These are phyloP conservation scores for Saccharomyces mikatae DNA, from an alignment of 805 yeast genomes.

Conservation along the genomic window DNA sequence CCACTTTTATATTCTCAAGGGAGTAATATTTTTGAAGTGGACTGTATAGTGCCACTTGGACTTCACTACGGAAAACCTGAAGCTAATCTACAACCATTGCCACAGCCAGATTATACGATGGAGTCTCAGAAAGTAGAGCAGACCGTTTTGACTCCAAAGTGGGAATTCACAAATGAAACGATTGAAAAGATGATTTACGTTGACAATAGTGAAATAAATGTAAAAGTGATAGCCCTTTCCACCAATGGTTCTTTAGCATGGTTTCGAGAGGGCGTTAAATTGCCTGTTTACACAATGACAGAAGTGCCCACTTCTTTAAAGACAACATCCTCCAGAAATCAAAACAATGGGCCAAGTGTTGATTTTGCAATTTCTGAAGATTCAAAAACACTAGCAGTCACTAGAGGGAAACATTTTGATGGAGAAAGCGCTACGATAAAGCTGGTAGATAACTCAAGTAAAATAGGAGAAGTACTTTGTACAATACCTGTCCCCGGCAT, in stretches of 20 bases:
- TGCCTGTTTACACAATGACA: slow-evolving; percentile 19
- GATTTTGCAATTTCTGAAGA: slow-evolving; percentile 22
- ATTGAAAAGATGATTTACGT: slow-evolving; percentile 17
- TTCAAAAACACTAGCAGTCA: slow-evolving; percentile 13
- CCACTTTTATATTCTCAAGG: slow-evolving; percentile 23
- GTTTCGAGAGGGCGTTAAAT: slow-evolving; percentile 22
- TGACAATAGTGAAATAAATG: slow-evolving; percentile 23
- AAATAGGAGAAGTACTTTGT: slow-evolving; percentile 18
- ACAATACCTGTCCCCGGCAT: slow-evolving; percentile 14
- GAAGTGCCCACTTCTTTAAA: slow-evolving; percentile 13
- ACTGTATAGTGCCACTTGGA: slow-evolving; percentile 25
- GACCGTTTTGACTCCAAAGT: slow-evolving; percentile 10
- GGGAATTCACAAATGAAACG: slow-evolving; percentile 24
- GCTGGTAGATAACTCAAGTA: slow-evolving; percentile 18
- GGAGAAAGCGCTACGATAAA: slow-evolving; percentile 12
- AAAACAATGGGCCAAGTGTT: background rate
- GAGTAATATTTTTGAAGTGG: slow-evolving; percentile 23
- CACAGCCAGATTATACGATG: slow-evolving; percentile 60
- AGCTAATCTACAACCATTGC: background rate
- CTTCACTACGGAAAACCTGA: slow-evolving; percentile 4
- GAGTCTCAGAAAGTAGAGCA: slow-evolving; percentile 44
- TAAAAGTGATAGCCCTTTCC: slow-evolving; percentile 19
- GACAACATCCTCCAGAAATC: slow-evolving; percentile 1
- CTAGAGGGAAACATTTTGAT: slow-evolving; percentile 10
- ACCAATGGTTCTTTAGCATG: slow-evolving; percentile 27